Evolutionary conservation across 805 yeast species (phyloP), one percentile per base, ranked within the genome.

Genomic region (Barnettozyma wickerhamii): DNA sequence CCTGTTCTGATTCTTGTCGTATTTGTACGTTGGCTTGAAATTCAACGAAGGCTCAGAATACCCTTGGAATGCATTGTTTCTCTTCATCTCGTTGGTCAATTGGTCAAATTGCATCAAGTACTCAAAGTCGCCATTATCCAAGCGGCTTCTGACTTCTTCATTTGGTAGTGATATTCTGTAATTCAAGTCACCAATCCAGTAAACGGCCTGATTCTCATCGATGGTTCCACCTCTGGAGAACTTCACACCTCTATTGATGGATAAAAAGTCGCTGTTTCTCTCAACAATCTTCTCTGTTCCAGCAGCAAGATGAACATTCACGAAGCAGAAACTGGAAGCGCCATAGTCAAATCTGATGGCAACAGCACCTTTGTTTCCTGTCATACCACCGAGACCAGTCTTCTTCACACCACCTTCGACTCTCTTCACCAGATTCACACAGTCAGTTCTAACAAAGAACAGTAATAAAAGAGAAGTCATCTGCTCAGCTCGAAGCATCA

Each of bases 341-440:
- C 93, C 93, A 60, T 75, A 87, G 37, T 83, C 77, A 63, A 91
- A 85, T 46, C 96, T 73, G 13, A 93, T 87, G 0, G 95, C 96
- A 45, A 90, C 95, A 4, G 95, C 96, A 33, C 99, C 99, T 61
- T 91, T 91, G 60, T 93, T 91, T 14, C 97, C 99, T 0, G 98
- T 79, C 66, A 93, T 91, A 33, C 99, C 99, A 29, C 97, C 96
- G 40, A 93, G 68, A 0, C 98, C 99, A 0, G 98, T 91, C 62
- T 91, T 91, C 54, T 90, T 91, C 10, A 85, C 75, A n/a, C 90
- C 75, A n/a, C 97, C 97, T 51, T 89, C 90, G 5, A 93, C 96
- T 54, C 84, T 82, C 12, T 86, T 84, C 4, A 93, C 79, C 40
- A 69, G 56, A 17, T 64, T 59, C 20, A 72, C 66, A 36, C 67